Percentiles rank a stretch among this genome's conserved stretches.
phyloP scores from a whole-genome alignment of 306 rosid genomes.

The Cyclanthera cordifolia region DNA sequence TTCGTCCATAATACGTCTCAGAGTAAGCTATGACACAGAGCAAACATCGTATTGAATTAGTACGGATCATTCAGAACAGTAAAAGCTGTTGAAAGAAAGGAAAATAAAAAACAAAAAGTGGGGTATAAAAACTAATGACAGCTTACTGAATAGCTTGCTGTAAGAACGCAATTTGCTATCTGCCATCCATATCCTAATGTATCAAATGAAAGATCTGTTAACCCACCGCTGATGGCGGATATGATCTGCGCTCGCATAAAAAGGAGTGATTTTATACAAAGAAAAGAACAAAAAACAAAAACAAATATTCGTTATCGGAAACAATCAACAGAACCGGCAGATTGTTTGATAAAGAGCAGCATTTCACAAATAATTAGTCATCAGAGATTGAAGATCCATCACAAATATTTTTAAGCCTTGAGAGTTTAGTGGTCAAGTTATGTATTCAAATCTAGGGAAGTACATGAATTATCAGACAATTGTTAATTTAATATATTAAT shows the following conservation, averaged over 20 bases:
- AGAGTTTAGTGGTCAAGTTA: no score
- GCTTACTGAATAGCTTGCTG: conserved; percentile 78
- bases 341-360: neutral
- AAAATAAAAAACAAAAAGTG: neutral
- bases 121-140: neutral
- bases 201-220: conserved; percentile 70
- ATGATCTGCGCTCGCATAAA: conserved; percentile 47
- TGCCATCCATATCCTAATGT: conserved; percentile 76
- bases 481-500: no score
- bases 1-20: conserved; percentile 75
- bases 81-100: neutral
- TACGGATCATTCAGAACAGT: neutral
- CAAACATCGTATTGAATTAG: neutral
- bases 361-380: no score
- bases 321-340: neutral
- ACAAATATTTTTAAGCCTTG: no score
- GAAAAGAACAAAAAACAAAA: neutral
- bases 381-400: no score
- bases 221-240: conserved; percentile 68
- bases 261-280: neutral
- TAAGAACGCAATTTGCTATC: conserved; percentile 56
- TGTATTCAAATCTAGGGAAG: no score
- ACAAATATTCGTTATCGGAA: neutral
- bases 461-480: no score
- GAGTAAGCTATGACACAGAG: conserved; percentile 44